A percentile compares a stretch with the other conserved stretches of the same genome.
These are phyloP conservation scores for Cystobasidium pallidum DNA, from an alignment of 1,284 basidiomycete species.

Conservation along the genomic window DNA sequence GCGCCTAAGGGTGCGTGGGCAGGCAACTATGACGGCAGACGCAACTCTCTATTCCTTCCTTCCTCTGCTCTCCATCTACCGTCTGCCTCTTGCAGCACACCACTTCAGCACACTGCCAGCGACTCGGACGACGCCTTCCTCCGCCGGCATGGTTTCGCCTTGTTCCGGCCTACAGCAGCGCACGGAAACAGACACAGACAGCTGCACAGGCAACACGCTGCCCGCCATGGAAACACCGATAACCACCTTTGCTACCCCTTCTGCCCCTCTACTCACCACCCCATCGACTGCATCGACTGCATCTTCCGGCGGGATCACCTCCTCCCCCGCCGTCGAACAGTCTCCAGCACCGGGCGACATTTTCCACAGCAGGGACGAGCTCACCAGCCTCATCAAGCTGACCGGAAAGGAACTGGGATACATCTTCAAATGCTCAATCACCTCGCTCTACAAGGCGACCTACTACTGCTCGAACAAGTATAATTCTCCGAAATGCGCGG, in stretches of 20 bases:
- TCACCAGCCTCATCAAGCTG: conserved; percentile 7
- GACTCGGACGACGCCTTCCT: too few species aligned
- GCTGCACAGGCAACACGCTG: too few species aligned
- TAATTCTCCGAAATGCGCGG: conserved; percentile 22
- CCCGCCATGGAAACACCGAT: neutral
- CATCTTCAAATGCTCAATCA: conserved; percentile 31
- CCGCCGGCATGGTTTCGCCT: too few species aligned
- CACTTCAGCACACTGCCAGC: too few species aligned
- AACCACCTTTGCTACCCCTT: neutral
- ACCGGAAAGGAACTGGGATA: conserved; percentile 24
- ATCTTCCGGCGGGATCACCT: neutral
- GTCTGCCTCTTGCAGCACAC: too few species aligned
- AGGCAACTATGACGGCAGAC: too few species aligned
- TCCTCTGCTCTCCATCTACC: too few species aligned
- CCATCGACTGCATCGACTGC: neutral
- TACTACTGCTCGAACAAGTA: conserved; percentile 37
- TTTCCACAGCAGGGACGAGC: conserved; percentile 16
- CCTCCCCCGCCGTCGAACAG: neutral
- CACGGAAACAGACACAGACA: too few species aligned
- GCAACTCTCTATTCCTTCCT: too few species aligned
- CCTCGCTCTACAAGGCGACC: conserved; percentile 15
- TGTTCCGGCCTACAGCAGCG: too few species aligned
- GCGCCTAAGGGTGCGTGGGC: too few species aligned
- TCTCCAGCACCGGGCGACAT: conserved; percentile 14
- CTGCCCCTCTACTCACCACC: too few species aligned